Base-by-base conservation (phyloP, 192 early-diverging fungal genomes). In the Jimgerdemannia flammicorona region DNA sequence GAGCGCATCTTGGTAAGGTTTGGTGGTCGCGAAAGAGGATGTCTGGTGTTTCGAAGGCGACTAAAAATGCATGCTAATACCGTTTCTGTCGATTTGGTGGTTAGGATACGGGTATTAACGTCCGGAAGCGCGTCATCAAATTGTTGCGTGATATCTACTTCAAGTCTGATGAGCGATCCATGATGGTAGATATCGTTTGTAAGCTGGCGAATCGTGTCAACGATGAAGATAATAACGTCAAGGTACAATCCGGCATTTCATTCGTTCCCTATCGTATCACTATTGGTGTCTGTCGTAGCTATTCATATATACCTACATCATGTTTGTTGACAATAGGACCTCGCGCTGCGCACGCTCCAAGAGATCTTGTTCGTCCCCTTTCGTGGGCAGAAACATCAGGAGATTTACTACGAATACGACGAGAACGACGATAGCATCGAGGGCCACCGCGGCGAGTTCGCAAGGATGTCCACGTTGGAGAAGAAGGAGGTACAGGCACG, bases 71-170 rank as follows among this genome's bases (percentile, higher is more conserved):
- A 29, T 29, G 29, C 29, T 29, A 29, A 29, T 29, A 29, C 29
- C 29, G 29, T 29, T 29, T 29, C 29, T 29, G 29, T 29, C 29
- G 29, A 29, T 29, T 29, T 29, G 29, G 29, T 29, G 29, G 29
- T 29, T 74, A 92, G 89, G 97, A 98, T 83, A 95, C 92, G 42
- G 93, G 95, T 4, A 67, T 91, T 6, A 96, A 86, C 78, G 96
- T 98, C 20, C 91, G 97, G 18, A 96, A 96, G 82, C 89, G 95
- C 1, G 89, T 96, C 2, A 87, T 98, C 40, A 88, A 91, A 70
- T 80, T 98, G 2, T 75, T 96, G 40, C 82, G 85, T 65, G 94
- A 95, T 54, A 88, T 97, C 11, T 96, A 90, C 66, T 41, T 83
- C 4, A 80, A 86, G 66, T 82, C 84, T 8, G 76, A 82, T 2